phyloP scores from a whole-genome alignment of 1,139 yeast species.

The Debaryomyces subglobosus region DNA sequence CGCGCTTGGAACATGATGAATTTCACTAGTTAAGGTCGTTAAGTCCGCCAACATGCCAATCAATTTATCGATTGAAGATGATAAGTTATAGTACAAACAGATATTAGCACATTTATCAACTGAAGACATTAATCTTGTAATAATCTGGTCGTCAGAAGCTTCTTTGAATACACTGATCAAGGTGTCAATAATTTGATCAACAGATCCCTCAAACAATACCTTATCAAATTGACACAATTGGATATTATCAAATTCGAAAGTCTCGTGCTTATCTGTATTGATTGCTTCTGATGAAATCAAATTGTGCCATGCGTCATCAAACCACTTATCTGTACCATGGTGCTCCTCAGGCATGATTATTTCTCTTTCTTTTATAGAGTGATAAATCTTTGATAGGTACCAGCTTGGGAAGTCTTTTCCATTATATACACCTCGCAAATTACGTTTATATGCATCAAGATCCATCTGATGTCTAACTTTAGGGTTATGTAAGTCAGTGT shows the following conservation, averaged over 20 bases:
- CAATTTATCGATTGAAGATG: conserved; percentile 64
- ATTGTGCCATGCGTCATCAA: conserved; percentile 92
- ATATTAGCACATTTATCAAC: conserved; percentile 82
- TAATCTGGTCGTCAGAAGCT: conserved; percentile 88
- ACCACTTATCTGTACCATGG: conserved; percentile 83
- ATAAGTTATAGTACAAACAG: conserved; percentile 64
- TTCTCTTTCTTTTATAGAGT: conserved; percentile 81
- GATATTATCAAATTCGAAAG: conserved; percentile 23
- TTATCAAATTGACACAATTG: conserved; percentile 59
- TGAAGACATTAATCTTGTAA: conserved; percentile 83
- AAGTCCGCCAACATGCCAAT: conserved; percentile 63
- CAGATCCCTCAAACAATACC: conserved; percentile 64
- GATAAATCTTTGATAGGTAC: conserved; percentile 80
- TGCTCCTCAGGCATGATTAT: conserved; percentile 98
- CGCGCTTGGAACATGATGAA: conserved; percentile 19
- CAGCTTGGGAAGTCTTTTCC: conserved; percentile 81
- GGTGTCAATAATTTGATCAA: conserved; percentile 66
- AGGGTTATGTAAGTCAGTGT: conserved; percentile 79
- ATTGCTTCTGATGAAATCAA: conserved; percentile 56
- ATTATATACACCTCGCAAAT: conserved; percentile 78
- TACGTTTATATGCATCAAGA: conserved; percentile 75
- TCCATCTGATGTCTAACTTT: conserved; percentile 87
- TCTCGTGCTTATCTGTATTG: conserved; percentile 23
- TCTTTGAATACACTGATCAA: conserved; percentile 77
- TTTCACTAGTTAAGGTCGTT: conserved; percentile 53